Percentiles rank a stretch among this genome's conserved stretches.
Evolutionary conservation across 352 stramenopile species (phyloP).

Genomic region (Globisporangium alternatum): DNA sequence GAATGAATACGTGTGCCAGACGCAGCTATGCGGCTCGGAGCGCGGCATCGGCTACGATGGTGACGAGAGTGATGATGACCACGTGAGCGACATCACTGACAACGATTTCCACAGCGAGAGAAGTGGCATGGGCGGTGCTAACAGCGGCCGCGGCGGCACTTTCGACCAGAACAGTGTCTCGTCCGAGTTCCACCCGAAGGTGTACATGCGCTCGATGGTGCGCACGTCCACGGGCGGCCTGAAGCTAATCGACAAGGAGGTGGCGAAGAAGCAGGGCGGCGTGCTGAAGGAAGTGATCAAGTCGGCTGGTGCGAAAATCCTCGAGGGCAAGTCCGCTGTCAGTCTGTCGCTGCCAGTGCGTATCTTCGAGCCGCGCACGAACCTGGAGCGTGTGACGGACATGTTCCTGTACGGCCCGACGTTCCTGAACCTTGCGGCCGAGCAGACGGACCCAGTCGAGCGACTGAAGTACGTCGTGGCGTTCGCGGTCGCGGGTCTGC

Average conservation of each 20-base stretch:
- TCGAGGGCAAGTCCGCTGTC: constrained; percentile 69
- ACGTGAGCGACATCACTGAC: constrained; percentile 32
- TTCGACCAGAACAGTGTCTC: constrained; percentile 22
- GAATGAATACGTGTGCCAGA: constrained; percentile 60
- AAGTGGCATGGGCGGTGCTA: constrained; percentile 19
- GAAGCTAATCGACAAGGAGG: constrained; percentile 83
- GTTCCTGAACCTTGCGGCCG: constrained; percentile 60
- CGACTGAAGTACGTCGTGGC: constrained; percentile 81
- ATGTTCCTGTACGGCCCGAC: constrained; percentile 80
- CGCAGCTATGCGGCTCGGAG: constrained; percentile 49
- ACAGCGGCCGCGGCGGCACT: constrained; percentile 28
- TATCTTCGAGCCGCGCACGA: constrained; percentile 84
- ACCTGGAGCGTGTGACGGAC: constrained; percentile 76
- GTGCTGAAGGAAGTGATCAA: constrained; percentile 88
- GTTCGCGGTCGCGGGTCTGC: constrained; percentile 72
- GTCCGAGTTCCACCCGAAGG: constrained; percentile 60
- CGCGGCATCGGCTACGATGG: constrained; percentile 34
- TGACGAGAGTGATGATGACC: constrained; percentile 41
- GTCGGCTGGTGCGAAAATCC: constrained; percentile 59
- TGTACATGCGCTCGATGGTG: constrained; percentile 82
- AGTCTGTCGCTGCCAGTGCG: constrained; percentile 83
- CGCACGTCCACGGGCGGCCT: constrained; percentile 65
- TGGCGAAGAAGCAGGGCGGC: constrained; percentile 82
- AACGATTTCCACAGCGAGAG: constrained; percentile 26
- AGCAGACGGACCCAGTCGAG: constrained; percentile 62